These are phyloP conservation scores for Aspergillus conjunctus DNA, from an alignment of 495 filamentous ascomycete genomes.

Conservation along the genomic window DNA sequence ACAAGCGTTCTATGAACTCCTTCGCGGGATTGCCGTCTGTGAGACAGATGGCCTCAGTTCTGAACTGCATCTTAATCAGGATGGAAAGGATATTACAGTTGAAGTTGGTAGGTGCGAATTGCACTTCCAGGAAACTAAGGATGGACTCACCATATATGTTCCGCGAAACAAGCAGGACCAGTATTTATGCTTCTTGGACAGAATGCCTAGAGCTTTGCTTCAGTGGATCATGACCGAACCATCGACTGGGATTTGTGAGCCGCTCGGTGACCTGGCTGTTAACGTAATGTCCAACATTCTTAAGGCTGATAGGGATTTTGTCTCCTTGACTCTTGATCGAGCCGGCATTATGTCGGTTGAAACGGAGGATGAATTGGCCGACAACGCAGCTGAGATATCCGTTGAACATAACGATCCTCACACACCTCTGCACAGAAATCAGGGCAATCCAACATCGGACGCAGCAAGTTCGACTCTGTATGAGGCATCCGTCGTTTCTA, in stretches of 20 bases:
- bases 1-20: conserved; percentile 30
- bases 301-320: conserved; percentile 11
- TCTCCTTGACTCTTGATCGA: conserved; percentile 16
- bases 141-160: conserved; percentile 39
- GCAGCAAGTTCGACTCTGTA: not conserved
- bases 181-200: conserved; percentile 35
- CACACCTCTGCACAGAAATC: not conserved
- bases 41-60: conserved; percentile 37
- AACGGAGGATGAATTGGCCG: conserved; percentile 10
- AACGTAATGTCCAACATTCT: conserved; percentile 25
- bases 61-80: conserved; percentile 27
- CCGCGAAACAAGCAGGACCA: conserved; percentile 34
- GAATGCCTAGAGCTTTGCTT: conserved; percentile 33
- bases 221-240: conserved; percentile 40
- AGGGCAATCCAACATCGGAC: not conserved
- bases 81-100: conserved; percentile 27
- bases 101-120: conserved; percentile 26
- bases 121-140: conserved; percentile 32
- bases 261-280: conserved; percentile 17
- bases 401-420: not conserved
- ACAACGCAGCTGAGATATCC: not conserved
- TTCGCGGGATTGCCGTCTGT: conserved; percentile 26
- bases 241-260: conserved; percentile 22
- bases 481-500: conserved; percentile 4
- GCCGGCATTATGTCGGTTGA: conserved; percentile 22